Base-by-base conservation (phyloP, 495 filamentous ascomycete species). In the Penicillium angulare region DNA sequence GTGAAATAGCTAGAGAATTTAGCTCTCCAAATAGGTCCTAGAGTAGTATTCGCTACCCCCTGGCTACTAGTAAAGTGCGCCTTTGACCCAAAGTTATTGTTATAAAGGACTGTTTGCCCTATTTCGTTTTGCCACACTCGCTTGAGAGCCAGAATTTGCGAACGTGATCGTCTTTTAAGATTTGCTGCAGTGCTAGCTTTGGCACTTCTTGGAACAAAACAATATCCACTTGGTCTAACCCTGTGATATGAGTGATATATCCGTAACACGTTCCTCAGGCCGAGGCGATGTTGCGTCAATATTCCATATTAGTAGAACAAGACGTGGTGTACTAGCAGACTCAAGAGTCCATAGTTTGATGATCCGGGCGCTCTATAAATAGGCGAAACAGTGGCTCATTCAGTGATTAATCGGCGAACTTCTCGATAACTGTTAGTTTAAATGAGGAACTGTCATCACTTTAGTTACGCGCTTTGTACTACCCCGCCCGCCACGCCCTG, bases 141-240 rank as follows among this genome's bases (percentile, higher is more conserved):
- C 53, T 63, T 24, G 50, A 53, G 17, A 56, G 36, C 56, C 56
- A 65, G 2, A 23, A 22, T 32, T n/a, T 15, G 2, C 53, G 55
- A 26, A 65, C 43, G 3, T 44, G 50, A 1, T 49, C 29, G 3
- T 58, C 44, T 9, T 43, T 29, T 12, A 65, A 33, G 8, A 62
- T 42, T 21, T 43, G 33, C 34, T 24, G 24, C 0, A 65, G 32
- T 3, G 48, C 59, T 16, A 46, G 4, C 21, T 44, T 39, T n/a
- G 53, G 60, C 0, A 65, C 34, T 38, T 63, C 59, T 33, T 63
- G 59, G 18, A 65, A 31, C 18, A 62, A 55, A 21, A 62, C 39
- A 40, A 56, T 35, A 35, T 62, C 27, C 13, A 31, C 13, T 31
- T 31, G 27, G 27, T 6, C 55, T 0, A 47, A 40, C 27, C 3